Percentiles rank a stretch among this genome's conserved stretches.
phyloP scores from a whole-genome alignment of 495 filamentous ascomycete species.

The Penicillium argentinense region DNA sequence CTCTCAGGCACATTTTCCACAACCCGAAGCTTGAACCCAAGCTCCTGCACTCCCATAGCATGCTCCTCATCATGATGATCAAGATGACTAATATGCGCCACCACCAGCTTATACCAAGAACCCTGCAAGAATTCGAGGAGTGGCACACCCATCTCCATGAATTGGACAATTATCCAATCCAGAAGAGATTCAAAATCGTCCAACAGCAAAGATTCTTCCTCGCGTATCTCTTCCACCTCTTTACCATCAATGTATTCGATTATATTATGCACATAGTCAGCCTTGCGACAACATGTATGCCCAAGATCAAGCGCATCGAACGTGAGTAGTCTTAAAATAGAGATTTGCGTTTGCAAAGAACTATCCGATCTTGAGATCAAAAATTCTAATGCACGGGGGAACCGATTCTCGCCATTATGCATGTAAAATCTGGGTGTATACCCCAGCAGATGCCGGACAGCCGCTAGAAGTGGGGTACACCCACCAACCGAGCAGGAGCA shows the following conservation, averaged over 20 bases:
- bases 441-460: background rate
- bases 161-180: background rate
- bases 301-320: slow-evolving; percentile 1
- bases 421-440: background rate
- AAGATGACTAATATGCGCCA: background rate
- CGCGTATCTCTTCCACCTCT: slow-evolving; percentile 4
- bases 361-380: background rate
- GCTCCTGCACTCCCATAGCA: background rate
- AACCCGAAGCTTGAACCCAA: background rate
- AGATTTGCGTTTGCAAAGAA: background rate
- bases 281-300: slow-evolving; percentile 3
- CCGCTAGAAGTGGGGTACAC: background rate
- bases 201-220: slow-evolving; percentile 1
- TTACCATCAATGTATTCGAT: background rate
- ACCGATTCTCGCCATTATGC: background rate
- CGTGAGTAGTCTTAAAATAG: slow-evolving; percentile 1
- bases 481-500: slow-evolving; percentile 1
- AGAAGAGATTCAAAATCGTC: background rate
- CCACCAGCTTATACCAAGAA: background rate
- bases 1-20: background rate
- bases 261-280: background rate
- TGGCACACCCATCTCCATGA: background rate
- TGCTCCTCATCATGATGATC: background rate
- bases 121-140: slow-evolving; percentile 6
- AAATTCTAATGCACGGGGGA: background rate